A percentile compares a stretch with the other conserved stretches of the same genome.
Conservation (phyloP, 495 filamentous ascomycete genomes). For the Talaromyces thailandensis region DNA sequence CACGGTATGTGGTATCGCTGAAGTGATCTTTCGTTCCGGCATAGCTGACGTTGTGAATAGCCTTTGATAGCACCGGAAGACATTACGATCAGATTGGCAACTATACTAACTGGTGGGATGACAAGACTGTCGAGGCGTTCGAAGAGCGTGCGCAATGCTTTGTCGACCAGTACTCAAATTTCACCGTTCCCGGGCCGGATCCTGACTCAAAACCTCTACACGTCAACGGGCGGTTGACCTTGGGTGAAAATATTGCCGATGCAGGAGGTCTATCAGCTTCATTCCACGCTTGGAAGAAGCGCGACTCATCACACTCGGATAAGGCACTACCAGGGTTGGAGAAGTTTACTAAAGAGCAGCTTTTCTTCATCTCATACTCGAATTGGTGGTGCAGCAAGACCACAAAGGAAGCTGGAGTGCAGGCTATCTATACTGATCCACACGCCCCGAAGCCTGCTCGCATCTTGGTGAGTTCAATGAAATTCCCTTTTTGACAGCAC, state of each 20-base stretch:
- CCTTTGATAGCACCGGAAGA: slow-evolving; percentile 61
- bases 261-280: slow-evolving; percentile 59
- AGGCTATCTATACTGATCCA: slow-evolving; percentile 50
- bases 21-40: not conserved
- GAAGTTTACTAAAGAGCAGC: slow-evolving; percentile 57
- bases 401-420: slow-evolving; percentile 45
- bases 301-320: slow-evolving; percentile 42
- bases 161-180: slow-evolving; percentile 58
- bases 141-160: slow-evolving; percentile 60
- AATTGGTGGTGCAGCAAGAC: slow-evolving; percentile 64
- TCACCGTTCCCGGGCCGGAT: slow-evolving; percentile 44
- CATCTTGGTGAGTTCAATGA: slow-evolving; percentile 37
- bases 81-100: slow-evolving; percentile 61
- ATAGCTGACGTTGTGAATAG: slow-evolving; percentile 19
- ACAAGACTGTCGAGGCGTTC: slow-evolving; percentile 53
- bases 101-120: slow-evolving; percentile 63
- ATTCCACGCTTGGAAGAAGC: slow-evolving; percentile 59
- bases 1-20: slow-evolving; percentile 36
- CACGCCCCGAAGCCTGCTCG: slow-evolving; percentile 55
- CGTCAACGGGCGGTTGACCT: slow-evolving; percentile 58
- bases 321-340: slow-evolving; percentile 54
- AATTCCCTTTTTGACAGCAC: not conserved
- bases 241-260: slow-evolving; percentile 72
- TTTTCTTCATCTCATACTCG: slow-evolving; percentile 61
- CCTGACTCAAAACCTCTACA: slow-evolving; percentile 48